A percentile compares a stretch with the other conserved stretches of the same genome.
These are phyloP conservation scores for Ophiocordyceps camponoti-floridani DNA, from an alignment of 2,329 filamentous ascomycete species.

Conservation along the genomic window DNA sequence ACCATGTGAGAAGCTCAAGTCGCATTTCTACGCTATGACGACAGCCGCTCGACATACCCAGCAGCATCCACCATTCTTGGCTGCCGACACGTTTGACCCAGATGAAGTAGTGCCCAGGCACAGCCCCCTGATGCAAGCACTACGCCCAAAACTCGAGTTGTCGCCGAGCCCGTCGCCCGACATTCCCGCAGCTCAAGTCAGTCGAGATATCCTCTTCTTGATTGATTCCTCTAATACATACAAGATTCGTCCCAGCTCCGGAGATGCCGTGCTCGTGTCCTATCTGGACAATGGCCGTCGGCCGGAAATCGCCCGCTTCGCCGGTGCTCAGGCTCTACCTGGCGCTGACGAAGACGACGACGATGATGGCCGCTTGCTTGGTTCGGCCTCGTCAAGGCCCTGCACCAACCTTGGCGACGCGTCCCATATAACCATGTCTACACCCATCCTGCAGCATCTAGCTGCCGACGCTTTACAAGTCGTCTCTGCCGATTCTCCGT, in stretches of 20 bases:
- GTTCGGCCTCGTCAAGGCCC: background rate
- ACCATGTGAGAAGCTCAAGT: conserved; percentile 13
- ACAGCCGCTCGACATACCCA: conserved; percentile 17
- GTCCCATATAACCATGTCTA: conserved; percentile 1
- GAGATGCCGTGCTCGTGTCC: conserved; percentile 49
- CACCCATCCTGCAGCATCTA: conserved; percentile 11
- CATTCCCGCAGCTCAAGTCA: conserved; percentile 18
- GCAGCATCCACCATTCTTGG: conserved; percentile 11
- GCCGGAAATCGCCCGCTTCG: conserved; percentile 44
- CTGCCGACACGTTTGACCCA: conserved; percentile 22
- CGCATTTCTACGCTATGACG: conserved; percentile 19
- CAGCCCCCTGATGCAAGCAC: conserved; percentile 20
- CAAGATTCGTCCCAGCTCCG: conserved; percentile 38
- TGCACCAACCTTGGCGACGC: background rate
- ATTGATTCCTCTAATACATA: conserved; percentile 29
- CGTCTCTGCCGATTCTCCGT: conserved; percentile 5
- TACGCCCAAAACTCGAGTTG: conserved; percentile 14
- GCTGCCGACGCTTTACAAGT: conserved; percentile 15
- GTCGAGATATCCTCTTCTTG: conserved; percentile 11
- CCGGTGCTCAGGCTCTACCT: conserved; percentile 33
- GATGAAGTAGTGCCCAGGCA: conserved; percentile 23
- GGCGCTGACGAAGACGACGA: conserved; percentile 24
- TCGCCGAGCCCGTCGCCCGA: conserved; percentile 15
- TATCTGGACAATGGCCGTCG: conserved; percentile 44
- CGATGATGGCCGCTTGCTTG: conserved; percentile 12